Base-by-base conservation (phyloP, 345 rosid species). In the Pelargonium nanum region DNA sequence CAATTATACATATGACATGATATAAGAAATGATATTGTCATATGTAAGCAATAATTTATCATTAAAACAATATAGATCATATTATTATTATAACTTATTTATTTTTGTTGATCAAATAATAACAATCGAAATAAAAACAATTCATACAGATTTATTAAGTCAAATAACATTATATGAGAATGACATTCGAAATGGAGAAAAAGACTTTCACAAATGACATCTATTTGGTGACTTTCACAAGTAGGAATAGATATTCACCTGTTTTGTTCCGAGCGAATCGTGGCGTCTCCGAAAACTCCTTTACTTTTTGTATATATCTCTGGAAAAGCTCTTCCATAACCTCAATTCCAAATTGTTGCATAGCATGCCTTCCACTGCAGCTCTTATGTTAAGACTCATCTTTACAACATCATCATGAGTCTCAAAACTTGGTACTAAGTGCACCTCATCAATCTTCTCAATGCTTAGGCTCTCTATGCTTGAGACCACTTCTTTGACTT, bases 261-360 rank as follows among this genome's bases (percentile, higher is more conserved):
- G n/a, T n/a, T n/a, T n/a, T n/a, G n/a, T n/a, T n/a, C n/a, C n/a
- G n/a, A n/a, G 56, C 21, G 13, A 28, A 57, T 20, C 10, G 15
- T 0, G 54, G 22, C 13, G 32, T 19, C 17, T 53, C 26, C n/a
- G 20, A 16, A 22, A 26, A 65, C 0, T 60, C 53, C 9, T 40
- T 65, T 1, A 68, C 25, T 64, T 73, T 77, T 32, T 44, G 20
- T 0, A 70, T 48, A 22, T 65, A 65, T 19, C 74, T 71, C 30
- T 62, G 48, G 26, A 73, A 75, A 58, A 73, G 58, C 4, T 57
- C 68, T 44, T 67, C 71, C 15, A 52, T 62, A 30, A 69, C 74
- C 8, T 62, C 59, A 25, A 26, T 52, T 23, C 76, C 71, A 64
- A 77, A 80, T 45, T 73, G 78, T 59, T 55, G 30, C 21, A 62